These are phyloP conservation scores for Blastobotrys robertii DNA, from an alignment of 805 yeast species.

Conservation along the genomic window DNA sequence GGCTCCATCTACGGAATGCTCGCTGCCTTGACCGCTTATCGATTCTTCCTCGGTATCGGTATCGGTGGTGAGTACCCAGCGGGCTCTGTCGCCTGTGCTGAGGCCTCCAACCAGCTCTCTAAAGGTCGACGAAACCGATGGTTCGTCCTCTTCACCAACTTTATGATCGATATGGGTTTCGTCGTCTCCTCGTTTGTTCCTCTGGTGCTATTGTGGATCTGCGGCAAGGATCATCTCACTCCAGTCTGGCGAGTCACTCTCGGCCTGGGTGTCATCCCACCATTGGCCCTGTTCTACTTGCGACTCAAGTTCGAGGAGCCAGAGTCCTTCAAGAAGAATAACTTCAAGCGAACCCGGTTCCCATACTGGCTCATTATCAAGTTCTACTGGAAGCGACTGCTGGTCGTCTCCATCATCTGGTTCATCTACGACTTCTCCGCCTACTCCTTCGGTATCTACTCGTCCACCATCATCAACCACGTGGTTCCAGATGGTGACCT, in stretches of 20 bases:
- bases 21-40: slow-evolving; percentile 71
- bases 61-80: slow-evolving; percentile 95
- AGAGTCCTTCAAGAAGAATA: slow-evolving; percentile 56
- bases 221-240: slow-evolving; percentile 55
- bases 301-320: slow-evolving; percentile 71
- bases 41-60: slow-evolving; percentile 84
- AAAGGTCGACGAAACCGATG: slow-evolving; percentile 82
- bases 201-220: slow-evolving; percentile 76
- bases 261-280: slow-evolving; percentile 87
- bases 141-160: slow-evolving; percentile 81
- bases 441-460: slow-evolving; percentile 81
- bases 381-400: slow-evolving; percentile 75
- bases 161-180: slow-evolving; percentile 80
- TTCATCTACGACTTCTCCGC: slow-evolving; percentile 82
- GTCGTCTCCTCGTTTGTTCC: slow-evolving; percentile 81
- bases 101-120: slow-evolving; percentile 70
- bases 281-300: slow-evolving; percentile 63
- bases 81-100: slow-evolving; percentile 89
- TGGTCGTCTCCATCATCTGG: slow-evolving; percentile 72
- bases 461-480: slow-evolving; percentile 57
- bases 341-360: slow-evolving; percentile 50
- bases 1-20: slow-evolving; percentile 67
- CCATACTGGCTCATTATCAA: slow-evolving; percentile 66
- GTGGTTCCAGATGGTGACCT: slow-evolving; percentile 51
- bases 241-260: slow-evolving; percentile 88